Base-by-base conservation (phyloP, 306 rosid species). In the Gastrolobium bilobum region DNA sequence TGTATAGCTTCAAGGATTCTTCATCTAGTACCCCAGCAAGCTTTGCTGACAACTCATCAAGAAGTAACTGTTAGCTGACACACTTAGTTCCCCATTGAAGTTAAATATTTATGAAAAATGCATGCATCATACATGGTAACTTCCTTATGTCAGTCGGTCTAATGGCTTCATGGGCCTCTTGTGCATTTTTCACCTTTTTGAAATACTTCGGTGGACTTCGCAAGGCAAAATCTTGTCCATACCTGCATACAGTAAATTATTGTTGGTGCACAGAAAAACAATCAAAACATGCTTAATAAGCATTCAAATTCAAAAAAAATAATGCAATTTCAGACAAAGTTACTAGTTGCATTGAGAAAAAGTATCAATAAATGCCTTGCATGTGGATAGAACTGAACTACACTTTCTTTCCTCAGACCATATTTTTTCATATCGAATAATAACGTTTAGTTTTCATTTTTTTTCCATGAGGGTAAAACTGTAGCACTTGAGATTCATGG, bases 151-250 rank as follows among this genome's bases (percentile, higher is more conserved):
- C 96, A 20, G 99, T 93, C 9, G 99, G 96, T 82, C 99, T 93
- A 79, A 95, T 95, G 44, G 98, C 99, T 88, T 95, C 99, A 83
- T 95, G 98, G 80, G 98, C 99, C 89, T 95, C 99, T 84, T 95
- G 98, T 71, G 99, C 98, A 89, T 93, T 95, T 91, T 95, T 95
- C 80, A 95, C 98, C 91, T 95, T 95, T 82, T 89, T 95, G 83
- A 82, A 91, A 85, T 87, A 90, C 83, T 93, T 95, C 54, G 87
- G 90, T 37, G 88, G 73, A 86, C 71, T 86, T 48, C 50, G 89
- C 59, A 96, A 54, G 59, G 73, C 96, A 88, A 89, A 93, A 70
- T 86, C 77, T 73, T 86, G 82, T 37, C 99, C 99, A 61, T 90
- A 95, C 90, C 99, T 95, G 86, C 88, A 90, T 57, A 68, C 35